These are phyloP conservation scores for Populus deltoides DNA, from an alignment of 345 rosid genomes.

Conservation along the genomic window DNA sequence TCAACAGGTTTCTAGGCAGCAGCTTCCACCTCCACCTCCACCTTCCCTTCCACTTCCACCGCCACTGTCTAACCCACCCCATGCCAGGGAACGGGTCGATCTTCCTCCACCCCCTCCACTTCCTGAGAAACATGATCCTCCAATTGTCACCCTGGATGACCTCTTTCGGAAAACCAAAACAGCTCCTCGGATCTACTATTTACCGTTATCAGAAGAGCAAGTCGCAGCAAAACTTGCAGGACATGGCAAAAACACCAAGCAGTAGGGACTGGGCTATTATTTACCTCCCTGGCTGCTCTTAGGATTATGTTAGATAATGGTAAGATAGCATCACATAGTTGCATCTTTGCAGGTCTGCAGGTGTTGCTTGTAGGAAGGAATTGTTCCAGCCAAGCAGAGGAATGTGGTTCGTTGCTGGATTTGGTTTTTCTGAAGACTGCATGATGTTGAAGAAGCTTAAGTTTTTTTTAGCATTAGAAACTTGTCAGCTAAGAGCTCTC, in stretches of 20 bases:
- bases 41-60: conserved; percentile 64
- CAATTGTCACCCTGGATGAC: conserved; percentile 87
- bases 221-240: conserved; percentile 74
- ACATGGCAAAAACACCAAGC: conserved; percentile 34
- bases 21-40: conserved; percentile 55
- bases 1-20: conserved; percentile 53
- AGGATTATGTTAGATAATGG: conserved; percentile 29
- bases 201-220: conserved; percentile 87
- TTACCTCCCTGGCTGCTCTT: conserved; percentile 23
- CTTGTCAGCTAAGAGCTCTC: conserved; percentile 21
- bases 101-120: conserved; percentile 66
- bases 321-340: conserved; percentile 39
- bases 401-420: conserved; percentile 21
- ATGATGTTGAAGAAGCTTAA: conserved; percentile 22
- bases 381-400: conserved; percentile 25
- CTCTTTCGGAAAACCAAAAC: conserved; percentile 92
- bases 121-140: conserved; percentile 70
- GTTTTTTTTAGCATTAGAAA: conserved; percentile 26
- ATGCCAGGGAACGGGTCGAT: conserved; percentile 47
- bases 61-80: conserved; percentile 44
- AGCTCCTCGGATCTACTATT: conserved; percentile 89
- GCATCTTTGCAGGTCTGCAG: conserved; percentile 51
- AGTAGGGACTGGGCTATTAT: conserved; percentile 36
- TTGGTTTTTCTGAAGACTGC: conserved; percentile 26
- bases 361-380: conserved; percentile 33